Conservation (phyloP, 805 yeast genomes). For the Saccharomyces paradoxus region DNA sequence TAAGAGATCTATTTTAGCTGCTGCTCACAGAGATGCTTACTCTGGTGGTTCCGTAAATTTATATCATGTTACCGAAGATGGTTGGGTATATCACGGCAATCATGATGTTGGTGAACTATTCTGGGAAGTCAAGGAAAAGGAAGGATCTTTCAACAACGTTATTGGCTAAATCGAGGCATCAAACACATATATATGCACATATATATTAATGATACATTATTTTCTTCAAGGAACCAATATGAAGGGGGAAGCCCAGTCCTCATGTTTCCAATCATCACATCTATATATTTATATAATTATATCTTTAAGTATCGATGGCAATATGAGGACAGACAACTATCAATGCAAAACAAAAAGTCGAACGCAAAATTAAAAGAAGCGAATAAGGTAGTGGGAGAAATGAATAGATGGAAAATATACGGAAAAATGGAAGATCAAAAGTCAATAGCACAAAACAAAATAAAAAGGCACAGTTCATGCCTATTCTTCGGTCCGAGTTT, state of each 20-base stretch:
- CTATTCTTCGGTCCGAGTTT: not conserved
- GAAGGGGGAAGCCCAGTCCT: no score
- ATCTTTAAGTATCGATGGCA: not conserved
- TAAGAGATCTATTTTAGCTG: constrained; percentile 91
- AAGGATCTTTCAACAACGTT: constrained; percentile 83
- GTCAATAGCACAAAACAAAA: not conserved
- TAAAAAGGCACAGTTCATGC: not conserved
- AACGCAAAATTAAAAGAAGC: not conserved
- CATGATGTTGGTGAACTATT: constrained; percentile 83
- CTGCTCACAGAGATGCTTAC: constrained; percentile 96
- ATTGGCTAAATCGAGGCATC: constrained; percentile 24
- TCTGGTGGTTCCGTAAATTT: constrained; percentile 95
- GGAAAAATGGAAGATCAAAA: not conserved
- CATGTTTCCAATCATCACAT: not conserved
- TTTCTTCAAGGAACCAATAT: not conserved
- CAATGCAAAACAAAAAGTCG: not conserved
- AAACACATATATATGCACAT: not conserved
- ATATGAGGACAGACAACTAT: not conserved
- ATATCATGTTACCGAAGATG: constrained; percentile 85
- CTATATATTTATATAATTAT: constrained; percentile 10
- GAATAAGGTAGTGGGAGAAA: not conserved
- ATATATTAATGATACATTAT: not conserved
- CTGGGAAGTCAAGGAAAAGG: constrained; percentile 85
- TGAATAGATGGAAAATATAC: not conserved
- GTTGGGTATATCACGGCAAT: constrained; percentile 96